Conservation (phyloP, 225 moss, liverwort and hornwort species). For the Straminergon stramineum region DNA sequence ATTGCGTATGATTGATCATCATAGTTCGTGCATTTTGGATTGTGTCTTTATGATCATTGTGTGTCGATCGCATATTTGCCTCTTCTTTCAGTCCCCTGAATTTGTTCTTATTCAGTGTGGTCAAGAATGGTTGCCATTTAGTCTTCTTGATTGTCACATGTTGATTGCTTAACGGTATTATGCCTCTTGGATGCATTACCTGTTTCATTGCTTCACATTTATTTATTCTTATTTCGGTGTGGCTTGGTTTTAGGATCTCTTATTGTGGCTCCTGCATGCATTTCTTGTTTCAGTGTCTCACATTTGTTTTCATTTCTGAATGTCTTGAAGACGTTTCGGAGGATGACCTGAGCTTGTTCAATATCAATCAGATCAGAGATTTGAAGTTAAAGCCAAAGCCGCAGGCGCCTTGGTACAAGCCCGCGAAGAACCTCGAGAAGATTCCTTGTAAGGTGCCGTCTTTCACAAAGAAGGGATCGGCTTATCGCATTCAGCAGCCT, state of each 20-base stretch:
- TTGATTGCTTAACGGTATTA: no score
- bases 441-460: slow-evolving; percentile 18
- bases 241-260: no score
- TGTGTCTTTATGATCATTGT: not conserved
- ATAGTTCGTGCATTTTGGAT: not conserved
- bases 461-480: slow-evolving; percentile 32
- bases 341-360: slow-evolving; percentile 10
- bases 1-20: not conserved
- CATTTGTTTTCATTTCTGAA: not conserved
- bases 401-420: slow-evolving; percentile 22
- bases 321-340: not conserved
- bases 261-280: not conserved
- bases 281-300: not conserved
- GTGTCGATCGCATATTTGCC: not conserved
- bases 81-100: no score
- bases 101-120: not conserved
- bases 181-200: not conserved
- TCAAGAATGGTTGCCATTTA: no score
- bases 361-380: slow-evolving; percentile 30
- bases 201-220: not conserved
- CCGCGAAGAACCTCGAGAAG: slow-evolving; percentile 63
- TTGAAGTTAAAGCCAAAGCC: slow-evolving; percentile 15
- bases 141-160: not conserved
- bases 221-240: no score
- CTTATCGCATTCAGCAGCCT: slow-evolving; percentile 85